These are phyloP conservation scores for Naegleria lovaniensis DNA, from an alignment of 208 protist genomes.

Conservation along the genomic window DNA sequence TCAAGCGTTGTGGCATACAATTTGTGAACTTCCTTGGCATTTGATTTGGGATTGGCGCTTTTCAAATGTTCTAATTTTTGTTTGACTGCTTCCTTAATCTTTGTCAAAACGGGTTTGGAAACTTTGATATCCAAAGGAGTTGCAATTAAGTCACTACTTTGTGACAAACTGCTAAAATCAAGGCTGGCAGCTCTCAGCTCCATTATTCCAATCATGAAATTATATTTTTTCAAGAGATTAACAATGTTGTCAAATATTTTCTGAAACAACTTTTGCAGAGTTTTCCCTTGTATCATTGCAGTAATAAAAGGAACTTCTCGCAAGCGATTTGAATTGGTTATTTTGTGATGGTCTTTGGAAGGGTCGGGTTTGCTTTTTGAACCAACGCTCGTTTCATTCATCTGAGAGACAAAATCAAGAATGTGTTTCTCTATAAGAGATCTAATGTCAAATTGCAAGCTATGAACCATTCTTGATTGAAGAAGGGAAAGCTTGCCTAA, in stretches of 20 bases:
- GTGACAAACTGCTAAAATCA: not conserved
- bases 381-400: not conserved
- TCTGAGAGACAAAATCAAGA: not conserved
- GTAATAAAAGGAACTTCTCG: not conserved
- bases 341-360: not conserved
- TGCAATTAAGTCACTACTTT: not conserved
- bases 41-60: not conserved
- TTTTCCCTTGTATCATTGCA: not conserved
- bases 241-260: not conserved
- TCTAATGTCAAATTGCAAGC: not conserved
- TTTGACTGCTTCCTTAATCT: not conserved
- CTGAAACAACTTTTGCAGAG: not conserved
- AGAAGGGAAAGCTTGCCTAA: not conserved
- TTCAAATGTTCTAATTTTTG: not conserved
- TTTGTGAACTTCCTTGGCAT: not conserved
- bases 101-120: not conserved
- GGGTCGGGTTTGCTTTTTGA: no score
- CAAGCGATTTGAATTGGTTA: not conserved
- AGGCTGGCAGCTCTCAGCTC: not conserved
- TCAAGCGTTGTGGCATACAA: not conserved
- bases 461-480: conserved; percentile 15
- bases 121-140: not conserved
- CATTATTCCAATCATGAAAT: not conserved
- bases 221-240: not conserved
- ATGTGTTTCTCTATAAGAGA: not conserved